Base-by-base conservation (phyloP, 2,329 filamentous ascomycete species). In the Beauveria australis region DNA sequence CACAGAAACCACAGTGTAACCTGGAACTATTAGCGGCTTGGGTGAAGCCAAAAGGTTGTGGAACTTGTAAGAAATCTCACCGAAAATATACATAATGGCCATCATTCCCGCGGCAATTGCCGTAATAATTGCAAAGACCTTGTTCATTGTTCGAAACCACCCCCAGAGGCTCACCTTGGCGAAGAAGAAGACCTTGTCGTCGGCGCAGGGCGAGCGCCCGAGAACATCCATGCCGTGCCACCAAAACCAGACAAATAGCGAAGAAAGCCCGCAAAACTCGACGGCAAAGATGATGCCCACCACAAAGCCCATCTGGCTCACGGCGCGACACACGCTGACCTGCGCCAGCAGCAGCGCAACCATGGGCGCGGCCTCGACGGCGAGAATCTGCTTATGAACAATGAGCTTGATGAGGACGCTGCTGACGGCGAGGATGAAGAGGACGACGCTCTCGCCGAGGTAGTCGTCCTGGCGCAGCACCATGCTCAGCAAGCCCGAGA, bases 101-200 rank as follows among this genome's bases (percentile, higher is more conserved):
- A 58, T 58, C 0, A 67, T 5, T 2, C 49, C 46, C 1, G 62
- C 61, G 14, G 33, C 62, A 1, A 68, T 46, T 18, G 61, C 60
- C 9, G 60, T 48, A 26, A 68, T 43, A 2, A 68, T 60, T 19
- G 66, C 63, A 10, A 59, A 48, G 8, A 67, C 67, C 63, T 68
- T 68, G 44, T 68, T 67, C 12, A 68, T 48, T 5, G 65, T 66
- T 8, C 67, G 58, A 47, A 67, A 67, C 66, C 67, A 68, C 18
- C 65, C 58, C 66, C 66, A 69, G 18, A 69, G 65, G 61, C 65
- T 66, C 43, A 67, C 66, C 48, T 69, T 68, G 12, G 66, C 66
- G 59, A 73, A 72, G 59, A 67, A 64, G 46, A 69, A 70, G 28
- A 65, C 65, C 41, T 67, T 66, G 63, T 68, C 66, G 28, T 67